Percentiles rank a stretch among this genome's conserved stretches.
Evolutionary conservation across 2,329 filamentous ascomycete genomes (phyloP).

Genomic region (Ceratocystis lukuohia): DNA sequence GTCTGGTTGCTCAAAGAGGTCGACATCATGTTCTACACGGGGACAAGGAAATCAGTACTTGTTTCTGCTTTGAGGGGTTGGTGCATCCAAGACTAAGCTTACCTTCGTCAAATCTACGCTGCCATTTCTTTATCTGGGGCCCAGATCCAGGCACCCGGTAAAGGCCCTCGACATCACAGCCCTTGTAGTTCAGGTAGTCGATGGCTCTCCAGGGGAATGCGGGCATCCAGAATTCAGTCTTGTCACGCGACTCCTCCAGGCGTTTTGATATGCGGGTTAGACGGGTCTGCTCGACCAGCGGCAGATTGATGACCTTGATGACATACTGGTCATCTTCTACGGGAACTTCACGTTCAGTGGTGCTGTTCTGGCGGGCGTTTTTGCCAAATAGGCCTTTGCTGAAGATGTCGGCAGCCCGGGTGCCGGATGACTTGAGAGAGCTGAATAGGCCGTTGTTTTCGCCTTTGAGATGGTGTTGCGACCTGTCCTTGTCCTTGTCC

Average conservation of each 20-base stretch:
- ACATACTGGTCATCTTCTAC: conserved; percentile 74
- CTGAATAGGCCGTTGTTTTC: conserved; percentile 43
- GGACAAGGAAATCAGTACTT: neutral
- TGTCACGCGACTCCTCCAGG: conserved; percentile 76
- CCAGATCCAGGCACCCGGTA: conserved; percentile 87
- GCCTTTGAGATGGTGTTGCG: conserved; percentile 35
- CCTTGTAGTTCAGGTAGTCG: conserved; percentile 90
- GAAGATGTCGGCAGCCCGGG: conserved; percentile 65
- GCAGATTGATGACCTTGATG: conserved; percentile 71
- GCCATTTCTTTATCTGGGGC: conserved; percentile 84
- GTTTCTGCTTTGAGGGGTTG: neutral
- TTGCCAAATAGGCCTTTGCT: conserved; percentile 77
- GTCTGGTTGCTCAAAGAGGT: conserved; percentile 74
- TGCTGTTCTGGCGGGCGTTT: conserved; percentile 56
- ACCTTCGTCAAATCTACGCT: conserved; percentile 80
- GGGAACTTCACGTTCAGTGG: conserved; percentile 48
- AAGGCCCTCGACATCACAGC: conserved; percentile 82
- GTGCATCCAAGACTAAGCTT: conserved; percentile 22
- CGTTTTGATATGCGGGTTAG: conserved; percentile 81
- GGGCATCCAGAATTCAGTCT: conserved; percentile 98
- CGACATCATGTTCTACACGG: conserved; percentile 62
- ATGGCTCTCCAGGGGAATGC: conserved; percentile 91
- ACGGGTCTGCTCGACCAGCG: conserved; percentile 79
- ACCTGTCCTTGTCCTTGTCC: conserved; percentile 31
- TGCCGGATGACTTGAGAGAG: conserved; percentile 58